Conservation (phyloP, 2,329 filamentous ascomycete genomes). For the Amesomyces nigricolor region DNA sequence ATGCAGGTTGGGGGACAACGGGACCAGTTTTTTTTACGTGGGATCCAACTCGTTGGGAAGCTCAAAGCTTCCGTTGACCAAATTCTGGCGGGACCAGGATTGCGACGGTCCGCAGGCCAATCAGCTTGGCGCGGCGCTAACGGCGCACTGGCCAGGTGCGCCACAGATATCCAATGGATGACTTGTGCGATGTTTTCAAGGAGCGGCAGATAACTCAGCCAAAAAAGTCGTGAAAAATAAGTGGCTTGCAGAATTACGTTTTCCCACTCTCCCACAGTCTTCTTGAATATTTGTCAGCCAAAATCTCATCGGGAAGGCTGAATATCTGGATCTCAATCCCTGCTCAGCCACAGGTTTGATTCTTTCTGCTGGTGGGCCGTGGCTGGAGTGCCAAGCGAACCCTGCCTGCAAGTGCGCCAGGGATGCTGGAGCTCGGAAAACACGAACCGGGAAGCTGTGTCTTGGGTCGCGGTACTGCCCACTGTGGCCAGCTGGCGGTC, state of each 20-base stretch:
- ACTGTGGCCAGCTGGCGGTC: constrained; percentile 13
- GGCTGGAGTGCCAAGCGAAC: too few relatives aligned
- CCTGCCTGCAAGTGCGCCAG: too few relatives aligned
- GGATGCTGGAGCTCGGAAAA: too few relatives aligned
- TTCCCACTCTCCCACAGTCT: too few relatives aligned
- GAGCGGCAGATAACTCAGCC: not conserved
- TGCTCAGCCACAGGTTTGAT: too few relatives aligned
- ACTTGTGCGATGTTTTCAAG: not conserved
- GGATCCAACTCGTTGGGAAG: constrained; percentile 28
- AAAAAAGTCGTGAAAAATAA: not conserved
- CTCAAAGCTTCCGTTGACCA: constrained; percentile 24
- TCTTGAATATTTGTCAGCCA: too few relatives aligned
- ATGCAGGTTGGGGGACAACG: constrained; percentile 21
- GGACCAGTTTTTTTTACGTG: constrained; percentile 26
- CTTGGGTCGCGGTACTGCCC: constrained; percentile 5
- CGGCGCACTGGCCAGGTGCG: constrained; percentile 4
- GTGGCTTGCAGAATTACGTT: too few relatives aligned
- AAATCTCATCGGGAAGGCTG: too few relatives aligned
- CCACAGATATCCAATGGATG: not conserved
- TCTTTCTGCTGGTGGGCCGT: too few relatives aligned
- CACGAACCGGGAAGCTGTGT: not conserved
- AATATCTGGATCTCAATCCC: too few relatives aligned
- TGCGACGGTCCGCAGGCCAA: constrained; percentile 15
- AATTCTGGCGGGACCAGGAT: constrained; percentile 20
- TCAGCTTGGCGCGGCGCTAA: constrained; percentile 23